phyloP scores from a whole-genome alignment of 306 rosid species.

The Cajanus cajan region DNA sequence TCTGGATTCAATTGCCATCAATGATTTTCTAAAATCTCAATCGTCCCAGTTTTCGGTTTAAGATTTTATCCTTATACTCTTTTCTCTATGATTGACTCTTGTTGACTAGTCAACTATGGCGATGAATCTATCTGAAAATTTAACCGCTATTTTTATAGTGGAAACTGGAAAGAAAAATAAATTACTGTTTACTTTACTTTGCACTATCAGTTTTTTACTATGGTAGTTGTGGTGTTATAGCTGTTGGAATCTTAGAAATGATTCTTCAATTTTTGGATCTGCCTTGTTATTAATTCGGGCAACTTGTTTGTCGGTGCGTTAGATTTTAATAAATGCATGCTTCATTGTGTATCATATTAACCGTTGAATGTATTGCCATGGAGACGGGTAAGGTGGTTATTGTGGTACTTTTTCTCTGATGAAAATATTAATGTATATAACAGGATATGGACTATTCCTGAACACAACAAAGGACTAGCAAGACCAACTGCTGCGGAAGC shows the following conservation, averaged over 20 bases:
- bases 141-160: not conserved
- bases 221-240: not conserved
- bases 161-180: not conserved
- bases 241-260: not conserved
- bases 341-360: not conserved
- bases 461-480: slow-evolving; percentile 54
- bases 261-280: not conserved
- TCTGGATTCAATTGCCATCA: slow-evolving; percentile 34
- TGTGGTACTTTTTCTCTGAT: slow-evolving; percentile 30
- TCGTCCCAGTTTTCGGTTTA: not conserved
- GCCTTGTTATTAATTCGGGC: slow-evolving; percentile 21
- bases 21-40: not conserved
- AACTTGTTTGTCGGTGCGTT: slow-evolving; percentile 17
- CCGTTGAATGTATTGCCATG: not conserved
- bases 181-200: not conserved
- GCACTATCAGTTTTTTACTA: not conserved
- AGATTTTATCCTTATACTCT: slow-evolving; percentile 1
- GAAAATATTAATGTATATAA: not conserved
- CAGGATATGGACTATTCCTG: slow-evolving; percentile 92
- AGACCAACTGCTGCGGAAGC: slow-evolving; percentile 62
- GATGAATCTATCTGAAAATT: slow-evolving; percentile 4
- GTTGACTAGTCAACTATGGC: slow-evolving; percentile 26
- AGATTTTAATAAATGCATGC: not conserved
- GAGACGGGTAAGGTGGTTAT: not conserved
- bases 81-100: not conserved